Evolutionary conservation across 768 basidiomycete species (phyloP), one percentile per base, ranked within the genome.

Genomic region (Boletus sp.): DNA sequence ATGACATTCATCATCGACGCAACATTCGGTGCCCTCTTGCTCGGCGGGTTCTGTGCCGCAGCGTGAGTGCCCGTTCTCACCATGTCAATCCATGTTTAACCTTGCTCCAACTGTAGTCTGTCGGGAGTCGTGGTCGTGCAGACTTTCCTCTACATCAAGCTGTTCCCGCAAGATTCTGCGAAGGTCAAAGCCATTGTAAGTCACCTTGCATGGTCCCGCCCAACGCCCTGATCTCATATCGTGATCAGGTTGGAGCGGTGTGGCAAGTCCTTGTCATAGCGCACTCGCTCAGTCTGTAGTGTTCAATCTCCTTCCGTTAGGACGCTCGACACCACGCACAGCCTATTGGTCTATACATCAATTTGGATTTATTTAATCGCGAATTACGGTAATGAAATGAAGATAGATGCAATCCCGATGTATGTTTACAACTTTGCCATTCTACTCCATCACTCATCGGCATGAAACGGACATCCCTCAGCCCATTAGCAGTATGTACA

Each of bases 401-500:
- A 64, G 30, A 75, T 79, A 34, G 75, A 81, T 53, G 63, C 50
- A 15, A 77, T 83, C 45, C 75, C 79, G 15, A 73, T 74, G 82
- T 81, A 54, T n/a, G 56, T 54, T 23, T 41, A 19, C 39, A 7
- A 45, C 29, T 50, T 38, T 45, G 0, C 3, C 17, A 5, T 21
- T 33, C 8, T 19, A 9, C 27, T 30, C n/a, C 27, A 11, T 32
- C 19, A 30, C 19, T 50, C 29, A 35, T 5, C 17, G 21, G 33
- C 44, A 48, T 41, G 8, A 37, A 48, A 30, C 11, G 1, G 44
- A 7, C 7, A 19, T 19, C 19, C 7, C 54, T 23, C 19, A 70
- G 68, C 13, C 59, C 66, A 17, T 51, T 70, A 25, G 70, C 69
- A 15, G 69, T 70, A 30, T 21, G 68, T 62, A 30, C 19, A n/a